Evolutionary conservation across 1,139 yeast species (phyloP).

Genomic region (Protomyces inundatus): DNA sequence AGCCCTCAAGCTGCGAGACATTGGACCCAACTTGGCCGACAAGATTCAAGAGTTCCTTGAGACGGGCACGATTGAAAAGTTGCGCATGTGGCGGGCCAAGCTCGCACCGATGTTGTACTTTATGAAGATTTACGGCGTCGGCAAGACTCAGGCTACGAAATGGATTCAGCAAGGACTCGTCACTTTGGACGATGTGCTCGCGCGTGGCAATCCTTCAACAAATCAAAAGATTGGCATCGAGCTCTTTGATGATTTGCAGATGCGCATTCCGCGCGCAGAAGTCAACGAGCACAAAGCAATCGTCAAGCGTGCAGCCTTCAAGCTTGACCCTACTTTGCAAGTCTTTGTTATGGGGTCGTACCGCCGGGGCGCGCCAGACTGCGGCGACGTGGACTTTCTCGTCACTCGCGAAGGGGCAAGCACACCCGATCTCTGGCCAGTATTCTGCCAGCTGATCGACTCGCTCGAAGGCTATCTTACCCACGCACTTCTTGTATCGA

Average conservation of each 20-base stretch:
- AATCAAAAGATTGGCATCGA: constrained; percentile 47
- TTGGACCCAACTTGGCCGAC: constrained; percentile 47
- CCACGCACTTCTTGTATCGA: constrained; percentile 37
- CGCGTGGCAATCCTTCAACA: constrained; percentile 40
- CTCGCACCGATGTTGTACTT: constrained; percentile 40
- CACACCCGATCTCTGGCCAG: constrained; percentile 36
- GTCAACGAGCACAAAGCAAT: constrained; percentile 44
- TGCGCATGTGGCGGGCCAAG: constrained; percentile 36
- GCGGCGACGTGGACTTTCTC: constrained; percentile 56
- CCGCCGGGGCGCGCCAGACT: constrained; percentile 46
- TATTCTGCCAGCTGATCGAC: constrained; percentile 39
- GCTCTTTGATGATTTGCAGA: constrained; percentile 51
- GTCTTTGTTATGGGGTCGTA: constrained; percentile 54
- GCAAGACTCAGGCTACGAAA: constrained; percentile 45
- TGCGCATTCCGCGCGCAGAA: constrained; percentile 48
- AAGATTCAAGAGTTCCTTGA: constrained; percentile 49
- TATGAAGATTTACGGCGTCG: constrained; percentile 52
- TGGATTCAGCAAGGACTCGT: constrained; percentile 45
- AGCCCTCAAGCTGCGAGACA: constrained; percentile 44
- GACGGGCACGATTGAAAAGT: constrained; percentile 44
- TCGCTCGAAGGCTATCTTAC: constrained; percentile 39
- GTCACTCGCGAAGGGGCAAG: constrained; percentile 45
- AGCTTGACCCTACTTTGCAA: constrained; percentile 43
- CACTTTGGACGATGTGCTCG: constrained; percentile 44
- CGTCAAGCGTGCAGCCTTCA: constrained; percentile 39